Evolutionary conservation across 2,329 filamentous ascomycete species (phyloP).

Genomic region (Bipolaris bicolor): DNA sequence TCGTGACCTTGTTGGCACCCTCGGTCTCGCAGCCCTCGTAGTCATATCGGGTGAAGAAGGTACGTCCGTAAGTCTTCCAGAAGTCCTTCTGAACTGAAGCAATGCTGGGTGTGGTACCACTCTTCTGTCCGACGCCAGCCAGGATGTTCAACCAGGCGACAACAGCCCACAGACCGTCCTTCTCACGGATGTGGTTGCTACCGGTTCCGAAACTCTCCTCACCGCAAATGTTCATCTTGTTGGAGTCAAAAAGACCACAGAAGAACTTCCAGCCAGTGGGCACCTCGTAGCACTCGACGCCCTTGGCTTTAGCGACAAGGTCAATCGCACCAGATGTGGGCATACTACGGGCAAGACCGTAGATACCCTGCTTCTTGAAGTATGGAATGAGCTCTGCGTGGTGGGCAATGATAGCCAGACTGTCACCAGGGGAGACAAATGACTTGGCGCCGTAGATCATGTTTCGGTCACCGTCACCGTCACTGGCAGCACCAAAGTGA

Average conservation of each 20-base stretch:
- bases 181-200: constrained; percentile 98
- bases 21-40: constrained; percentile 95
- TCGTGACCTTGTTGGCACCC: constrained; percentile 88
- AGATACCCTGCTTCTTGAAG: constrained; percentile 97
- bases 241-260: constrained; percentile 93
- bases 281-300: constrained; percentile 90
- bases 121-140: constrained; percentile 85
- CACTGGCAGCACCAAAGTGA: constrained; percentile 94
- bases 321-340: constrained; percentile 95
- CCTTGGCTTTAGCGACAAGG: constrained; percentile 93
- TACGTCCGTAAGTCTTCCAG: constrained; percentile 94
- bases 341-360: constrained; percentile 95
- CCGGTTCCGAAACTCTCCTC: constrained; percentile 98
- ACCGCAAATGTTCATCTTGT: constrained; percentile 99
- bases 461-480: constrained; percentile 98
- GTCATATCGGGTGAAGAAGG: constrained; percentile 99
- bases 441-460: constrained; percentile 99
- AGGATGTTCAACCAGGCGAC: constrained; percentile 99
- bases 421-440: constrained; percentile 97
- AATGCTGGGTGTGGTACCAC: constrained; percentile 84
- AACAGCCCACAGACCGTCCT: constrained; percentile 97
- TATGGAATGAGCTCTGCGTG: constrained; percentile 96
- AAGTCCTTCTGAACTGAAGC: constrained; percentile 96
- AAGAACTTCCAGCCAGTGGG: constrained; percentile 99
- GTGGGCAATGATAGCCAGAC: constrained; percentile 96